Evolutionary conservation across 345 rosid species (phyloP).

Genomic region (Anastatica hierochuntica): DNA sequence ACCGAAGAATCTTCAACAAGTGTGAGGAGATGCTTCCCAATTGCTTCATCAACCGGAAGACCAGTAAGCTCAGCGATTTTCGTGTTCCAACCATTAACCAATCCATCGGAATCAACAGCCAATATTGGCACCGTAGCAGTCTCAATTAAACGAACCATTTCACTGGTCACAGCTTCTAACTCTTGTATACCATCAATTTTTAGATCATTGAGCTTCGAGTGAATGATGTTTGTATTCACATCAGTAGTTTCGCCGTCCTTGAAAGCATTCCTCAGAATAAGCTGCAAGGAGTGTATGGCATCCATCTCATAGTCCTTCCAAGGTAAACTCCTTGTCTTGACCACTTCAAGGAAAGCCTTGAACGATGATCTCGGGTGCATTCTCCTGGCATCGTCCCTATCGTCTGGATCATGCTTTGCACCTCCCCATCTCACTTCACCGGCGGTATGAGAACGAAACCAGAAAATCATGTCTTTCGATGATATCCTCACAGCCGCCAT

Average conservation of each 20-base stretch:
- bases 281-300: constrained; percentile 94
- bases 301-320: constrained; percentile 99
- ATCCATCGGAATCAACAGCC: constrained; percentile 84
- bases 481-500: too few species aligned
- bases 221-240: constrained; percentile 35
- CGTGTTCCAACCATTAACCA: constrained; percentile 88
- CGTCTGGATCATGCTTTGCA: constrained; percentile 74
- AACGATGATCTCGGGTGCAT: constrained; percentile 98
- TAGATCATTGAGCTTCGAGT: constrained; percentile 61
- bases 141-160: constrained; percentile 92
- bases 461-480: too few species aligned
- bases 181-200: constrained; percentile 76
- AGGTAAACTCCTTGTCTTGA: too few species aligned
- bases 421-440: too few species aligned
- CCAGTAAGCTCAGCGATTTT: constrained; percentile 84
- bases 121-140: constrained; percentile 86
- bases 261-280: constrained; percentile 72
- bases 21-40: constrained; percentile 72
- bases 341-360: too few species aligned
- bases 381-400: constrained; percentile 65
- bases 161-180: constrained; percentile 89
- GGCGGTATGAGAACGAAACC: too few species aligned
- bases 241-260: constrained; percentile 47
- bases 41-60: constrained; percentile 72
- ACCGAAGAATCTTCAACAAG: constrained; percentile 85